Conservation (phyloP, 1,284 basidiomycete genomes). For the Ceratobasidium papillatum region DNA sequence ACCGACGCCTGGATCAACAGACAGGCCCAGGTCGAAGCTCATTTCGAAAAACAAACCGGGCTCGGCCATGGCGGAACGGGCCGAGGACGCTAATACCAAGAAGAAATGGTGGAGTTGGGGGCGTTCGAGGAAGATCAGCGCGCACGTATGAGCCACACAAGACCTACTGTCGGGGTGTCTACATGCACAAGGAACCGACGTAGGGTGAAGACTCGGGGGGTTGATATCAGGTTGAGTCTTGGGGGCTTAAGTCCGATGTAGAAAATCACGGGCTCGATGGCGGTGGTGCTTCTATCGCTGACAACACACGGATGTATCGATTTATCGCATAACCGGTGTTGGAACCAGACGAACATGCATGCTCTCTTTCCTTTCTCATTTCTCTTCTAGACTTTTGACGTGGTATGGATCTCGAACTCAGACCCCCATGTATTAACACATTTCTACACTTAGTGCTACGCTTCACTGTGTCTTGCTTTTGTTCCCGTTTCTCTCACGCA, state of each 20-base stretch:
- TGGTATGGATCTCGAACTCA: conserved; percentile 35
- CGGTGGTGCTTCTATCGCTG: not conserved
- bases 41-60: not conserved
- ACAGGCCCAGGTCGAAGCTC: not conserved
- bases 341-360: not conserved
- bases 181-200: not conserved
- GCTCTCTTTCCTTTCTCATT: not conserved
- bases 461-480: conserved; percentile 9
- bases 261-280: conserved; percentile 23
- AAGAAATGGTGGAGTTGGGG: conserved; percentile 29
- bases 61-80: not conserved
- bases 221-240: not conserved
- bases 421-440: conserved; percentile 33
- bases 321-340: not conserved
- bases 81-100: not conserved
- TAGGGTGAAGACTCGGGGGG: not conserved
- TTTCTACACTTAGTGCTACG: not conserved
- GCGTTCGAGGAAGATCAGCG: conserved; percentile 15
- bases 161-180: not conserved
- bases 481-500: not conserved
- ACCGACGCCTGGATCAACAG: not conserved
- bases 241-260: conserved; percentile 13
- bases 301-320: not conserved
- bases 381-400: conserved; percentile 21
- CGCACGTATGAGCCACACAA: not conserved